phyloP scores from a whole-genome alignment of 169 alveolate species.

The Pseudocohnilembus persalinus region DNA sequence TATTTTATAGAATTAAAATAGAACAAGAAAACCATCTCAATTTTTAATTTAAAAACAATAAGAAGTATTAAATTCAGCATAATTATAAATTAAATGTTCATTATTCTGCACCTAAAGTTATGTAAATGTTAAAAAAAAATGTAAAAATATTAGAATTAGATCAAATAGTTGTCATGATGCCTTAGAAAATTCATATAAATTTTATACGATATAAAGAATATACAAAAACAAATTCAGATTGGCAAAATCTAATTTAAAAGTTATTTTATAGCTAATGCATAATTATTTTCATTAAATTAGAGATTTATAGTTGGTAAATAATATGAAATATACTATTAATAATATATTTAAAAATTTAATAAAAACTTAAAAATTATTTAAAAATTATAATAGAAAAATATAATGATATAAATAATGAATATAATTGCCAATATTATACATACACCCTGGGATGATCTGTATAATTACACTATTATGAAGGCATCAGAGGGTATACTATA shows the following conservation, averaged over 20 bases:
- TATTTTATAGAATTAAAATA: too few species aligned
- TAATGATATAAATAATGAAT: background rate
- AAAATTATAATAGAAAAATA: background rate
- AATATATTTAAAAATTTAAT: too few species aligned
- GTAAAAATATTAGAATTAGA: too few species aligned
- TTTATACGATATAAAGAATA: background rate
- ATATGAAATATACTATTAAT: background rate
- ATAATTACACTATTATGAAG: background rate
- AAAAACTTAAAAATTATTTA: background rate
- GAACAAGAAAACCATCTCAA: too few species aligned
- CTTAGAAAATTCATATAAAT: background rate
- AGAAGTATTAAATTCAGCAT: too few species aligned
- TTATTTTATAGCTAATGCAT: background rate
- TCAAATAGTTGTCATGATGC: background rate
- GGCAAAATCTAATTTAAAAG: background rate
- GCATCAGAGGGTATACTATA: background rate
- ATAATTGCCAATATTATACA: background rate
- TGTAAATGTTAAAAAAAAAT: too few species aligned
- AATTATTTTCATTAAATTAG: background rate
- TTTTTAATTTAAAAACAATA: too few species aligned
- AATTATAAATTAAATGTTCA: too few species aligned
- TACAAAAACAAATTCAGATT: background rate
- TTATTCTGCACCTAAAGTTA: too few species aligned
- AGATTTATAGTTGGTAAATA: background rate
- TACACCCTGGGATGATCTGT: background rate